Conservation (phyloP, 306 rosid species). For the Cucurbita argyrosperma region DNA sequence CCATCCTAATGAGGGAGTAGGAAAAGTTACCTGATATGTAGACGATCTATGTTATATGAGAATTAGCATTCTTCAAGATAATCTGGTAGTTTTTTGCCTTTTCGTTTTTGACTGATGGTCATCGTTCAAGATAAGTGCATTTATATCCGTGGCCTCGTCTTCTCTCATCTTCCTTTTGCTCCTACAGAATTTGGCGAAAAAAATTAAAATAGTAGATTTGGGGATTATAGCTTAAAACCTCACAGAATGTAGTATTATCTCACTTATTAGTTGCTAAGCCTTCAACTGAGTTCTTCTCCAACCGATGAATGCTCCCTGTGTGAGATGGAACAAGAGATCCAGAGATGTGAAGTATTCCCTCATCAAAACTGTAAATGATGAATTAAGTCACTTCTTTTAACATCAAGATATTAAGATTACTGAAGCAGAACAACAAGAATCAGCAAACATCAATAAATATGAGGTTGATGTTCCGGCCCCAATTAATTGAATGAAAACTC, state of each 20-base stretch:
- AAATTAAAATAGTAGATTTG: neutral
- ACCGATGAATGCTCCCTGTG: constrained; percentile 69
- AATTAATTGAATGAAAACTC: neutral
- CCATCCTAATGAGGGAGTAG: neutral
- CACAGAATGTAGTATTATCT: neutral
- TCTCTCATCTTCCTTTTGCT: constrained; percentile 32
- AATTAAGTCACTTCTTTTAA: neutral
- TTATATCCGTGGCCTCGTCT: constrained; percentile 15
- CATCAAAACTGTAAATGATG: constrained; percentile 55
- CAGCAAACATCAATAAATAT: neutral
- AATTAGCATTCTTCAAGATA: constrained; percentile 13
- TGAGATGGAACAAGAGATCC: constrained; percentile 55
- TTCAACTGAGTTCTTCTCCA: constrained; percentile 35
- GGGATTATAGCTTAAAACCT: neutral
- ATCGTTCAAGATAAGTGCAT: constrained; percentile 9
- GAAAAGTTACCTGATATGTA: constrained; percentile 15
- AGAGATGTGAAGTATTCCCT: constrained; percentile 47
- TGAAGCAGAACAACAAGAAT: neutral
- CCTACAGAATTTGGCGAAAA: constrained; percentile 10
- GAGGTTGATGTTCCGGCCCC: neutral
- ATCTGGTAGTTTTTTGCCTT: constrained; percentile 21
- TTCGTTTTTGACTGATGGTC: constrained; percentile 23
- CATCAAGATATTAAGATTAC: neutral
- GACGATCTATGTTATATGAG: neutral
- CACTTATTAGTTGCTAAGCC: constrained; percentile 31